Evolutionary conservation across 768 basidiomycete species (phyloP), one percentile per base, ranked within the genome.

Genomic region (Mycena chlorophos): DNA sequence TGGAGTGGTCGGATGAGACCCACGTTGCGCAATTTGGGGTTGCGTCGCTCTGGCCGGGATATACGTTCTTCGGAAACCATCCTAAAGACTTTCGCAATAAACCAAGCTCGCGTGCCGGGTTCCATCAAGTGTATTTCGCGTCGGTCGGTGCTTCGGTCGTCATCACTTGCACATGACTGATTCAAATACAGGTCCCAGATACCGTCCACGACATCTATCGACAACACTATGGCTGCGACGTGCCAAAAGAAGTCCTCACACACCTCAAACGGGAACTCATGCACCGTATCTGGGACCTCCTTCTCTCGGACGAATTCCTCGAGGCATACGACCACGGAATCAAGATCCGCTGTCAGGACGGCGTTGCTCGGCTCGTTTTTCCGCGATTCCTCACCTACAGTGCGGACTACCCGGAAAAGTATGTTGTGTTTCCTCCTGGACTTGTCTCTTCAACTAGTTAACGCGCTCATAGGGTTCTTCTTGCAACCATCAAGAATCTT

Each of bases 361-460:
- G 65, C 4, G 51, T 69, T 3, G 40, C 31, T 25, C 59, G 63
- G 3, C 54, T 60, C 4, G n/a, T 69, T 8, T 70, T 60, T 51
- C 66, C 65, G 3, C 57, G 70, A 0, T 63, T 71, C 22, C 65
- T 71, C 38, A 64, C 62, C 3, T 69, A 70, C 45, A 54, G 61
- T 16, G 70, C 69, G 0, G 70, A 71, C 51, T 71, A 70, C 49
- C 70, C 67, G 1, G 69, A 71, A 47, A 70, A 68, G 70, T 69
- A 49, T n/a, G n/a, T n/a, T n/a, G n/a, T 10, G 34, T n/a, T 10
- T n/a, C n/a, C n/a, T n/a, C n/a, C 12, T n/a, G 34, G 12, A 37
- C 50, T 12, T 40, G 26, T 29, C 28, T 2, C 22, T 49, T 31
- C 27, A 22, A 27, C 51, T 3, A 29, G 27, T 45, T 26, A 13